Conservation (phyloP, 495 filamentous ascomycete species). For the Articulospora tetracladia region DNA sequence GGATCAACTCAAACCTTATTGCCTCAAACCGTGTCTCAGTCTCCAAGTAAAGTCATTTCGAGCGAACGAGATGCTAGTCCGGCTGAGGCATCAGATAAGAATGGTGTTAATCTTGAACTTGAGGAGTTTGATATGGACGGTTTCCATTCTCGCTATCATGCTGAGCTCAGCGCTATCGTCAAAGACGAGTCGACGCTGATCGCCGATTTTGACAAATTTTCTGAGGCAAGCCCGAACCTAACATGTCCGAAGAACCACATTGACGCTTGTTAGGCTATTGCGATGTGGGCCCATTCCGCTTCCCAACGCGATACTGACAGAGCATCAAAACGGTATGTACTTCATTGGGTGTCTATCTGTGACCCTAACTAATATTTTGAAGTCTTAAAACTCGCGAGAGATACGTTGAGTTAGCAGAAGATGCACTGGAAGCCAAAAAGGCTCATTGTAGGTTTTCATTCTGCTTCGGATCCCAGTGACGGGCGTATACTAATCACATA, state of each 20-base stretch:
- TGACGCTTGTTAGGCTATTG: conserved; percentile 52
- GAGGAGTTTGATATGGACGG: conserved; percentile 61
- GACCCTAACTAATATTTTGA: conserved; percentile 1
- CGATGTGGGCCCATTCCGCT: conserved; percentile 63
- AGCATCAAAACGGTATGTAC: conserved; percentile 57
- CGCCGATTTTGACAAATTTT: conserved; percentile 56
- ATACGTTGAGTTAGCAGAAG: conserved; percentile 68
- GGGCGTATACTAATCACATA: conserved; percentile 1
- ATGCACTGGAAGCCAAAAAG: conserved; percentile 63
- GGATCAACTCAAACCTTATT: not conserved
- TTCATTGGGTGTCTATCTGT: conserved; percentile 4
- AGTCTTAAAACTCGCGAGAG: conserved; percentile 74
- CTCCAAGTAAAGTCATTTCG: not conserved
- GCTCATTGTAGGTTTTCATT: conserved; percentile 58
- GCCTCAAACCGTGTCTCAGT: not conserved
- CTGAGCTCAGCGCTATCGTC: conserved; percentile 55
- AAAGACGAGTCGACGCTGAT: conserved; percentile 47
- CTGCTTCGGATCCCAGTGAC: no score
- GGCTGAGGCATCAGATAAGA: not conserved
- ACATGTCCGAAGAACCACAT: not conserved
- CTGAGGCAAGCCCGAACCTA: conserved; percentile 44
- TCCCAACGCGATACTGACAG: conserved; percentile 66
- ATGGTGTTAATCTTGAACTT: not conserved
- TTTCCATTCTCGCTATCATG: conserved; percentile 58
- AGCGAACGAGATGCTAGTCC: not conserved